A percentile compares a stretch with the other conserved stretches of the same genome.
Evolutionary conservation across 305 asterid species (phyloP).

Genomic region (Fraxinus paxiana): DNA sequence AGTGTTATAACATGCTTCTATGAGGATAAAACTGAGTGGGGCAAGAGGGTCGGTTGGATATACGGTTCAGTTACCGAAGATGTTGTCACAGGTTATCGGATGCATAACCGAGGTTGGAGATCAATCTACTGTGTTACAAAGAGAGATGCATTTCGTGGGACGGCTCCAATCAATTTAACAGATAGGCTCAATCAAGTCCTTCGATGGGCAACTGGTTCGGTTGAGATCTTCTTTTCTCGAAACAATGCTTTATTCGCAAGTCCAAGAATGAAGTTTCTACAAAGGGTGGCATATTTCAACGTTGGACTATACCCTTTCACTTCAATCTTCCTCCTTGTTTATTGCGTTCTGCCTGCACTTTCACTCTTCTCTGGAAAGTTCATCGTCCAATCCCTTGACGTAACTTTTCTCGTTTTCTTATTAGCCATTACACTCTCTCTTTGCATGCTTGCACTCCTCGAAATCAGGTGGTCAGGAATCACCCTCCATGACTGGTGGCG

Average conservation of each 20-base stretch:
- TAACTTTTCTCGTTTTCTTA: slow-evolving; percentile 57
- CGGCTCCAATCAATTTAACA: slow-evolving; percentile 87
- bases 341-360: slow-evolving; percentile 74
- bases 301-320: slow-evolving; percentile 90
- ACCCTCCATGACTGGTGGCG: slow-evolving; percentile 94
- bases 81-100: slow-evolving; percentile 80
- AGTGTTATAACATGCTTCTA: slow-evolving; percentile 79
- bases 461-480: slow-evolving; percentile 82
- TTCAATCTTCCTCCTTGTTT: slow-evolving; percentile 69
- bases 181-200: slow-evolving; percentile 82
- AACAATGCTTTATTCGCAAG: slow-evolving; percentile 79
- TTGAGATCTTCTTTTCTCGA: slow-evolving; percentile 79
- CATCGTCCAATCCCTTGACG: slow-evolving; percentile 68
- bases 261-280: slow-evolving; percentile 77
- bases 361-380: slow-evolving; percentile 82
- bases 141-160: slow-evolving; percentile 79
- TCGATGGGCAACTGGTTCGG: slow-evolving; percentile 95
- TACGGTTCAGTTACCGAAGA: slow-evolving; percentile 90
- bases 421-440: slow-evolving; percentile 59
- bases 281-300: slow-evolving; percentile 77
- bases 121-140: slow-evolving; percentile 77
- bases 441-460: slow-evolving; percentile 66
- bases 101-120: slow-evolving; percentile 93
- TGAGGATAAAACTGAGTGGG: slow-evolving; percentile 93
- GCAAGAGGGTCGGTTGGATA: slow-evolving; percentile 85